Base-by-base conservation (phyloP, 768 basidiomycete genomes). In the Clathrus columnatus region DNA sequence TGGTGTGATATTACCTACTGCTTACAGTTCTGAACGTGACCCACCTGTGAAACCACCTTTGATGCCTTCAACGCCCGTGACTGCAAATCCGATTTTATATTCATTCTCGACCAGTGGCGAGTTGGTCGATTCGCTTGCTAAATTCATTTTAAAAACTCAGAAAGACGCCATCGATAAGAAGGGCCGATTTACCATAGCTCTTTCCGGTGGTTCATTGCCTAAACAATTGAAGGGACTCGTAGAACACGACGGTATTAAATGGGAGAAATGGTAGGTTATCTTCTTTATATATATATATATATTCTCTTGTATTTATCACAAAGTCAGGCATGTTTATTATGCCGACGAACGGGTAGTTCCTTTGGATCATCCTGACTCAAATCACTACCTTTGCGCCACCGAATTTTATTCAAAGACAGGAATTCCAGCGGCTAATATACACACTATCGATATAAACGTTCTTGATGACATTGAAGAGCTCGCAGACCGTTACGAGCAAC, bases 341-440 rank as follows among this genome's bases (percentile, higher is more conserved):
- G 91, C 85, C 27, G 96, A 99, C 70, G 96, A 99, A 72, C 88
- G 96, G 52, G 82, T 84, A 59, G 96, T 99, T 21, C 91, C 92
- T 7, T 83, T 96, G 66, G 85, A 96, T 73, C 77, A 95, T 70
- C 76, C 82, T 30, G 95, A 98, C 67, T 96, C 93, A 26, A 99
- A 98, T 70, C 91, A 96, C 75, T 64, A 69, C 16, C 80, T 90
- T 49, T 91, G 87, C 74, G 73, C 68, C 29, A 74, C 80, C 51
- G 75, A 80, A 57, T 81, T 99, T 64, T 91, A 88, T 69, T 80
- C 82, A 58, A 83, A 89, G 62, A 86, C 95, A 21, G 81, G 87
- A 63, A 86, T 96, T 64, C 88, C 88, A 3, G 41, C 58, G 5
- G 69, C 71, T 26, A 82, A 96, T 67, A 87, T 99, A 60, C 91